phyloP scores from a whole-genome alignment of 2,329 filamentous ascomycete species.

The Penicillium occitanis region DNA sequence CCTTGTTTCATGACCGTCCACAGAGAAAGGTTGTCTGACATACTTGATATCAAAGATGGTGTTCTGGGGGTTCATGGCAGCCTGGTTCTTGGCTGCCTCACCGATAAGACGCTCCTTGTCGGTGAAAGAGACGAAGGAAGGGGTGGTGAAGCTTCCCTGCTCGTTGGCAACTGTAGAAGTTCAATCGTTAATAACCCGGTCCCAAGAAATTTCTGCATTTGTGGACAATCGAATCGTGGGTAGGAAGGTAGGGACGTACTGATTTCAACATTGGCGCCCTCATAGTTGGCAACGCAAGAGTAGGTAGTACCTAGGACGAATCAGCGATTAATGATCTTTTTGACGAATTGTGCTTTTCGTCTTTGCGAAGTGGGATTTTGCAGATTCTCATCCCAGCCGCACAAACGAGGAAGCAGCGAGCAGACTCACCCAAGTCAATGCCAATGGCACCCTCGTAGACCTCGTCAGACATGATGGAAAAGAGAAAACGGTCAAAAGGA shows the following conservation, averaged over 20 bases:
- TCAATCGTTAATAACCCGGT: constrained; percentile 6
- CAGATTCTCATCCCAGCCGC: constrained; percentile 3
- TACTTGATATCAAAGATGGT: constrained; percentile 99
- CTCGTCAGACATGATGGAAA: constrained; percentile 79
- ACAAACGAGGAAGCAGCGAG: constrained; percentile 8
- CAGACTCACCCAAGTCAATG: constrained; percentile 91
- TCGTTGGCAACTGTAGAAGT: constrained; percentile 79
- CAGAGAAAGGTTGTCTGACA: constrained; percentile 40
- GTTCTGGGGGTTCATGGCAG: constrained; percentile 97
- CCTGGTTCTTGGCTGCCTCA: constrained; percentile 99
- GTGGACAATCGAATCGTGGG: background rate
- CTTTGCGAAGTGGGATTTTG: background rate
- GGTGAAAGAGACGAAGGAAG: constrained; percentile 98
- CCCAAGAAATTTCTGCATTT: constrained; percentile 16
- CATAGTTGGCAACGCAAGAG: constrained; percentile 99
- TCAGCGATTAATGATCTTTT: constrained; percentile 25
- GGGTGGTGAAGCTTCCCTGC: constrained; percentile 98
- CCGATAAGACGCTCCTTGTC: constrained; percentile 98
- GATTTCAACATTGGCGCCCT: constrained; percentile 99
- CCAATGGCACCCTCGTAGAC: constrained; percentile 99
- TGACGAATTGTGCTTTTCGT: background rate
- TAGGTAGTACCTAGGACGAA: constrained; percentile 82
- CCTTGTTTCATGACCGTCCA: background rate
- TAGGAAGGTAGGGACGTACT: constrained; percentile 58
- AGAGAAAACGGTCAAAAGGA: constrained; percentile 27